These are phyloP conservation scores for Cercospora berteroae DNA, from an alignment of 2,329 filamentous ascomycete genomes.

Conservation along the genomic window DNA sequence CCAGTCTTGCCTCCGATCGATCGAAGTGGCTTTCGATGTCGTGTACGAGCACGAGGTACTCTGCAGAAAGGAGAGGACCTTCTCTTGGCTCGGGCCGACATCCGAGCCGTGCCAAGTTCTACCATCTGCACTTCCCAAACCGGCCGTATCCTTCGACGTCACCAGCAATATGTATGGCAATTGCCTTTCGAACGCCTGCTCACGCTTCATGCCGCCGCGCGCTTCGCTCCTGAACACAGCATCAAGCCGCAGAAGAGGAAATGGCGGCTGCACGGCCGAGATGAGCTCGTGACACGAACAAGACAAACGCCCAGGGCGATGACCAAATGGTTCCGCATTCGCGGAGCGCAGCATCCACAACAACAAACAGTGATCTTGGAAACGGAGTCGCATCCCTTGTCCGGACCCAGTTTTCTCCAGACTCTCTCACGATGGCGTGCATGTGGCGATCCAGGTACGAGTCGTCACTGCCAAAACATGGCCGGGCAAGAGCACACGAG, in stretches of 20 bases:
- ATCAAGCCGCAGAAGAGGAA: background rate
- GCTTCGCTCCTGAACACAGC: background rate
- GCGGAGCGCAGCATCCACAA: background rate
- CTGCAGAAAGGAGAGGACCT: background rate
- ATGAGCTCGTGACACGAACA: background rate
- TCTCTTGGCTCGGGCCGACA: background rate
- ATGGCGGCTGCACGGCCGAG: background rate
- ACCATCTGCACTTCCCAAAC: background rate
- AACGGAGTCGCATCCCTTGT: background rate
- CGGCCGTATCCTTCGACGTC: background rate
- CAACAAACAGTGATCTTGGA: background rate
- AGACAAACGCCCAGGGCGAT: constrained; percentile 1
- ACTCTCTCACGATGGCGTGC: background rate
- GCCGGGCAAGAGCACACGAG: background rate
- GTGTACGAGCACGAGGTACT: background rate
- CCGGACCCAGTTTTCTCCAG: background rate
- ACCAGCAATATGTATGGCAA: background rate
- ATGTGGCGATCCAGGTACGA: background rate
- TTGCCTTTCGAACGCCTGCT: background rate
- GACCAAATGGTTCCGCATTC: background rate
- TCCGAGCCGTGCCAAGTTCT: background rate
- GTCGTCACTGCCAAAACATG: background rate
- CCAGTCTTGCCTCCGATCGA: background rate
- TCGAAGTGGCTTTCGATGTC: background rate
- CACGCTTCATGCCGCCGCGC: background rate